phyloP scores from a whole-genome alignment of 2,329 filamentous ascomycete species.

The Colletotrichum melonis region DNA sequence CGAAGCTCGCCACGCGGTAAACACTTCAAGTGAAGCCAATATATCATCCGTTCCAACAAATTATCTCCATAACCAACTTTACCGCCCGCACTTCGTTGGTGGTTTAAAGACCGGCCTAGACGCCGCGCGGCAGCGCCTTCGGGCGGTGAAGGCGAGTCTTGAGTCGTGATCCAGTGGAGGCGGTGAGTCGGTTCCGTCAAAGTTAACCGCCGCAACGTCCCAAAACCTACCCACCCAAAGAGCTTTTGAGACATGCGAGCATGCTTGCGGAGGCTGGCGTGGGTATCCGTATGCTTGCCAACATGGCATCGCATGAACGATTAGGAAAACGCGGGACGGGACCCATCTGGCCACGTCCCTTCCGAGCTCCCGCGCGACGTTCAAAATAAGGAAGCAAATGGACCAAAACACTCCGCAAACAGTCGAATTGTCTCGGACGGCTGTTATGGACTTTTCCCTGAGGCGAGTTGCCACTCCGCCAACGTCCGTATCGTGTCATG shows the following conservation, averaged over 20 bases:
- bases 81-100: not conserved
- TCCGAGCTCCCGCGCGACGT: not conserved
- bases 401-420: not conserved
- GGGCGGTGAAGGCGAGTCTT: not conserved
- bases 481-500: not conserved
- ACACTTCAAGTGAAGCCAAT: too few species aligned
- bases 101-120: not conserved
- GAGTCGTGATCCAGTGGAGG: not conserved
- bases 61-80: too few species aligned
- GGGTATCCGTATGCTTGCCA: not conserved
- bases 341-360: not conserved
- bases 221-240: not conserved
- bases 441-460: not conserved
- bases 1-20: too few species aligned
- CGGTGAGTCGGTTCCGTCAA: not conserved
- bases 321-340: not conserved
- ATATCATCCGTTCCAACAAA: too few species aligned
- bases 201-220: not conserved
- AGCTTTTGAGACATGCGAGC: not conserved
- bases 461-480: not conserved
- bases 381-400: not conserved
- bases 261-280: not conserved
- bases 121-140: not conserved
- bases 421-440: conserved; percentile 5
- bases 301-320: not conserved